phyloP scores from a whole-genome alignment of 345 rosid species.

The Gossypium ekmanianum region DNA sequence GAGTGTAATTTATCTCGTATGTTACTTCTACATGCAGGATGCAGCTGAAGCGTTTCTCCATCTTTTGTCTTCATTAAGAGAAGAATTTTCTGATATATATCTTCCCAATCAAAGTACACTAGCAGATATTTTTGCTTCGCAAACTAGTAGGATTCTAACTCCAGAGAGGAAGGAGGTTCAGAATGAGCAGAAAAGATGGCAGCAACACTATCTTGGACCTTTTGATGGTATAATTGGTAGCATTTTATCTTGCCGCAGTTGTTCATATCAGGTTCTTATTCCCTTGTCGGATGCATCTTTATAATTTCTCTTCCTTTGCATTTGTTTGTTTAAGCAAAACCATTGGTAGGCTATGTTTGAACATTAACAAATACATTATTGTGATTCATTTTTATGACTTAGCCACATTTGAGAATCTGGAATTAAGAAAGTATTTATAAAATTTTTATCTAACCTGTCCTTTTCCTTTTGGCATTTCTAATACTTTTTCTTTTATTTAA shows the following conservation, averaged over 20 bases:
- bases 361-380: background rate
- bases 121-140: slow-evolving; percentile 37
- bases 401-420: background rate
- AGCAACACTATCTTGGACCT: slow-evolving; percentile 79
- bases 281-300: slow-evolving; percentile 15
- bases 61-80: slow-evolving; percentile 68
- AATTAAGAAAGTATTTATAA: background rate
- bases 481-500: background rate
- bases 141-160: slow-evolving; percentile 48
- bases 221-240: slow-evolving; percentile 75
- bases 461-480: background rate
- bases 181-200: slow-evolving; percentile 71
- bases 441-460: background rate
- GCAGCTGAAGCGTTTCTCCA: slow-evolving; percentile 91
- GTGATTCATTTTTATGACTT: background rate
- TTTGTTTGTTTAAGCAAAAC: background rate
- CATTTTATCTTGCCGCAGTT: slow-evolving; percentile 64
- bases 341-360: background rate
- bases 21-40: slow-evolving; percentile 45
- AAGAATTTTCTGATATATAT: slow-evolving; percentile 58
- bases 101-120: slow-evolving; percentile 43
- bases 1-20: slow-evolving; percentile 18
- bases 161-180: slow-evolving; percentile 28
- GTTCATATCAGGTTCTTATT: slow-evolving; percentile 63
- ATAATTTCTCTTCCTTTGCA: background rate